Conservation (phyloP, 441 rosid genomes). For the Adansonia gregorii region DNA sequence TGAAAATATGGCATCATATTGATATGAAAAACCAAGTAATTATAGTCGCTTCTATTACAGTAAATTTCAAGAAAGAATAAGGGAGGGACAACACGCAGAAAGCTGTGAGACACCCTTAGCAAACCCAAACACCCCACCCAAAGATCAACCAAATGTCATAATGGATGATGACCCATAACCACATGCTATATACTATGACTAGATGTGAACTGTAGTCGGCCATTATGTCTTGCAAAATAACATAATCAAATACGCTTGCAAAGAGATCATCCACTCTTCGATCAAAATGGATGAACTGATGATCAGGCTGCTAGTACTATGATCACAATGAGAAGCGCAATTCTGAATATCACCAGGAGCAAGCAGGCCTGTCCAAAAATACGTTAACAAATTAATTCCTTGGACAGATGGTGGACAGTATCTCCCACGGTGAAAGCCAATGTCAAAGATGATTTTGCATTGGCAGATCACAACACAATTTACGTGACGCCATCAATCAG, state of each 20-base stretch:
- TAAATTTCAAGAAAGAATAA: background rate
- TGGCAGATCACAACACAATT: background rate
- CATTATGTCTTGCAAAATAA: too few species aligned
- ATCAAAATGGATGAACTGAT: background rate
- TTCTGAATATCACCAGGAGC: slow-evolving; percentile 88
- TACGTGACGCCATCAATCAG: background rate
- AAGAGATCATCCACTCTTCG: too few species aligned
- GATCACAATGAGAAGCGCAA: slow-evolving; percentile 76
- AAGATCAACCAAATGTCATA: slow-evolving; percentile 16
- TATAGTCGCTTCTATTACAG: background rate
- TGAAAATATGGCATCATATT: background rate
- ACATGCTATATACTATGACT: slow-evolving; percentile 29
- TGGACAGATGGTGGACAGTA: too few species aligned
- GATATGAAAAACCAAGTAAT: slow-evolving; percentile 23
- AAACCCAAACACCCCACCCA: slow-evolving; percentile 27
- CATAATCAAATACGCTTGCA: too few species aligned
- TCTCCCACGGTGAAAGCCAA: too few species aligned
- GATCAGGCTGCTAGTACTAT: slow-evolving; percentile 70
- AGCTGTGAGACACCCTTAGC: slow-evolving; percentile 23
- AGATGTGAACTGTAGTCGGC: slow-evolving; percentile 1
- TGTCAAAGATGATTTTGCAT: too few species aligned
- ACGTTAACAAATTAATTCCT: too few species aligned
- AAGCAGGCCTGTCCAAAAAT: slow-evolving; percentile 63
- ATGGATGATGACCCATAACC: background rate
- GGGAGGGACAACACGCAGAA: slow-evolving; percentile 17